Evolutionary conservation across 177 flowering plant species (phyloP), one percentile per base, ranked within the genome.

Genomic region (Vitis hybrid): DNA sequence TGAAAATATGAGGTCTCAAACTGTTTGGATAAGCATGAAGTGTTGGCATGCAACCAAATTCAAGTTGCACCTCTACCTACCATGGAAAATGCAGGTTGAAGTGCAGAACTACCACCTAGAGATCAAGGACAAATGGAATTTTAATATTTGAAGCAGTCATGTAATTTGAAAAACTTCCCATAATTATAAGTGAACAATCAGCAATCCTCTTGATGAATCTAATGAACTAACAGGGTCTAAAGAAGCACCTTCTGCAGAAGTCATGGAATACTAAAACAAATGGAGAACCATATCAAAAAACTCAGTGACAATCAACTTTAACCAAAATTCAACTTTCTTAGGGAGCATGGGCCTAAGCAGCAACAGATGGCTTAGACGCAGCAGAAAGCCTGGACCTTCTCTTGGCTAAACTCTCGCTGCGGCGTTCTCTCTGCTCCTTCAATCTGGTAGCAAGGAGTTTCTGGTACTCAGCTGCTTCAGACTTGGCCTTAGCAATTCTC

Each of bases 401-500:
- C 74, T 71, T 75, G 14, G 78, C 78, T 14, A 75, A 75, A 20
- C 78, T 75, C 56, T 75, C 78, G 26, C 78, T 75, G 1, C 74
- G 70, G 0, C 78, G 70, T n/a, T 75, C 78, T 49, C 78, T 61
- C 49, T 75, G 78, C 66, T 75, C 78, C 68, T 75, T 75, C 74
- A 75, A 67, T 10, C 74, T 66, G 5, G 63, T 13, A 20, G 78
- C 71, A n/a, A 75, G 78, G 39, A 77, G 80, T 68, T 77, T 77
- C 77, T 77, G 80, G 65, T 77, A 77, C 74, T 77, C 77, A 5
- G 76, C 71, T 18, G 77, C 77, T 26, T 77, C 77, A 0, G 77
- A 53, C 61, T 65, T 67, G 12, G 80, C 76, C 74, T 77, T 77
- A 2, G 68, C 68, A 61, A 77, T 66, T 50, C 80, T 77, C 74